Base-by-base conservation (phyloP, 768 basidiomycete species). In the Mrakia gelida region DNA sequence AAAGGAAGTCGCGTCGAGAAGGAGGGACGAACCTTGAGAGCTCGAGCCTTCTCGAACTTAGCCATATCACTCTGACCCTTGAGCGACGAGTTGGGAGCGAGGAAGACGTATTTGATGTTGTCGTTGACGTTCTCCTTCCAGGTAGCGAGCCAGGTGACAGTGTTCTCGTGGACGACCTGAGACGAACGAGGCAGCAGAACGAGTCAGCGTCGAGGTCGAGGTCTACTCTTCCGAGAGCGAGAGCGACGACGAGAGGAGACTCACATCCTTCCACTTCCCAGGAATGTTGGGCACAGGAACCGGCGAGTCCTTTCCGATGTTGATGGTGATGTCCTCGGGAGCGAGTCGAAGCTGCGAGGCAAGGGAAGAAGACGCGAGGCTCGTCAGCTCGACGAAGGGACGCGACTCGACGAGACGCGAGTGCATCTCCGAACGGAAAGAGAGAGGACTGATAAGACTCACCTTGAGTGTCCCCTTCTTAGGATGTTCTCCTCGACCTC, bases 121-220 rank as follows among this genome's bases (percentile, higher is more conserved):
- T 90, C 89, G 82, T 98, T 98, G 85, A 98, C 90, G 83, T 99
- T 99, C 85, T 98, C 97, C 67, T 94, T 95, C 97, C 97, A 99
- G 76, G 92, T 95, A 7, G 97, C 97, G 70, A 99, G 88, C 97
- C 97, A 99, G 18, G 97, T 98, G 38, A 98, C 97, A 3, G 94
- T 98, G 81, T 95, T 91, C 83, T 98, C 95, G 82, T 98, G 93
- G 16, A 83, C 82, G 28, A 85, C 79, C 82, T 84, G 62, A 15
- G n/a, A 38, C 45, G 41, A 61, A 32, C 4, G 30, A 41, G 45
- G 18, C 4, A 38, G 38, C 3, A 38, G 38, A 38, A 38, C 38
- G 38, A 65, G 62, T 49, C 32, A 45, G 62, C 41, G 5, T 75
- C 45, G 41, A 32, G 38, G 1, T n/a, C 23, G n/a, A n/a, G n/a